These are phyloP conservation scores for Retiboletus flavoniger DNA, from an alignment of 1,284 basidiomycete genomes.

Conservation along the genomic window DNA sequence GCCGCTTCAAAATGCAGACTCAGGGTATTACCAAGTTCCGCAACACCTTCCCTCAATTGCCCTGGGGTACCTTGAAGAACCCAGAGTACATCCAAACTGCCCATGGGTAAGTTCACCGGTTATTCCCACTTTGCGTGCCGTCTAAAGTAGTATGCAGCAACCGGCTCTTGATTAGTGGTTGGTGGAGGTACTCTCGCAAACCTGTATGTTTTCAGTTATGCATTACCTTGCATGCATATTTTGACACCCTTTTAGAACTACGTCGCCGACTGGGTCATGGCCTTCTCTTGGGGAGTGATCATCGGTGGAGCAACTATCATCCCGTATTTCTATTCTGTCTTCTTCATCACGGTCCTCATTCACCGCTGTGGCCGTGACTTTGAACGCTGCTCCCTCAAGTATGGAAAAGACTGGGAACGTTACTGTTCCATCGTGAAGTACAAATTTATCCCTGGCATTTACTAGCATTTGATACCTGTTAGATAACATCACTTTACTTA, in stretches of 20 bases:
- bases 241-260: constrained; percentile 57
- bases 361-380: constrained; percentile 91
- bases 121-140: background rate
- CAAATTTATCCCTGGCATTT: constrained; percentile 83
- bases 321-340: constrained; percentile 93
- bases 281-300: constrained; percentile 87
- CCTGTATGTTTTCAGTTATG: constrained; percentile 51
- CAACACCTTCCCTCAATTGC: constrained; percentile 92
- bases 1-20: constrained; percentile 95
- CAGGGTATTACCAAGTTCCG: constrained; percentile 86
- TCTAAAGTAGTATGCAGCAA: constrained; percentile 50
- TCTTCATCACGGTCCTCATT: constrained; percentile 87
- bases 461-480: constrained; percentile 36
- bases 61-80: constrained; percentile 82
- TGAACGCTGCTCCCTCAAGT: constrained; percentile 89
- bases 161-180: constrained; percentile 80
- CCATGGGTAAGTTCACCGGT: constrained; percentile 63
- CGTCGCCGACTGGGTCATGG: constrained; percentile 86
- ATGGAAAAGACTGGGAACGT: constrained; percentile 92
- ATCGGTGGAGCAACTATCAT: constrained; percentile 84
- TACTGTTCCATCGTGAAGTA: constrained; percentile 86
- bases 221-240: background rate
- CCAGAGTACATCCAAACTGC: constrained; percentile 92
- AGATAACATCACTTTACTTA: constrained; percentile 4
- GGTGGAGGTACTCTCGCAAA: constrained; percentile 90